A percentile compares a stretch with the other conserved stretches of the same genome.
phyloP scores from a whole-genome alignment of 1,284 basidiomycete genomes.

The Boletus semigastroideus region DNA sequence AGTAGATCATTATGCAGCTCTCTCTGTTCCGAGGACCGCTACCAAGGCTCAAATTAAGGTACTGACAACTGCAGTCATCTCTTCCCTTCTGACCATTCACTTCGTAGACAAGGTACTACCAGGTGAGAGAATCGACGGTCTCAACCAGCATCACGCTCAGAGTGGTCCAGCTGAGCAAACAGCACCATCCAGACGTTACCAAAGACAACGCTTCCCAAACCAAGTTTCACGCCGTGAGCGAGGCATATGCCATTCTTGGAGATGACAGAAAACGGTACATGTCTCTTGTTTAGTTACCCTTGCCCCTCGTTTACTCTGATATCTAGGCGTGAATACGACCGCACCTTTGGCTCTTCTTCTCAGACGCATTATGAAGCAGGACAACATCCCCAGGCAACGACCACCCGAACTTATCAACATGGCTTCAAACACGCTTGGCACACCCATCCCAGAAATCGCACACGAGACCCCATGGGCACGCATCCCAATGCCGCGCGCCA shows the following conservation, averaged over 20 bases:
- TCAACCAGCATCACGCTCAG: neutral
- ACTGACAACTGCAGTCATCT: neutral
- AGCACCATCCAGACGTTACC: conserved; percentile 48
- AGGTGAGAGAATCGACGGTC: conserved; percentile 28
- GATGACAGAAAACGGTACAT: conserved; percentile 48
- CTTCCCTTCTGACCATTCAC: conserved; percentile 3
- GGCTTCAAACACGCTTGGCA: conserved; percentile 31
- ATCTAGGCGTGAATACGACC: conserved; percentile 33
- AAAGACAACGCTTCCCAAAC: conserved; percentile 39
- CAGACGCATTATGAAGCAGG: conserved; percentile 6
- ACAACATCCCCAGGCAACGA: conserved; percentile 34
- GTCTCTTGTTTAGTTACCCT: neutral
- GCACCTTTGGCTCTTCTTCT: conserved; percentile 12
- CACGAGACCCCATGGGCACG: conserved; percentile 11
- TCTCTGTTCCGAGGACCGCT: conserved; percentile 42
- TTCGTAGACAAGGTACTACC: conserved; percentile 46
- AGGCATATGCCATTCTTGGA: conserved; percentile 47
- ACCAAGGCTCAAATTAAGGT: conserved; percentile 50
- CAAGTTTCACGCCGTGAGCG: conserved; percentile 48
- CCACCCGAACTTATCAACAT: conserved; percentile 25
- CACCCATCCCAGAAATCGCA: conserved; percentile 23
- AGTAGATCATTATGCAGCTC: conserved; percentile 42
- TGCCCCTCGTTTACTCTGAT: neutral
- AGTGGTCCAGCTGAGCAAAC: conserved; percentile 44
- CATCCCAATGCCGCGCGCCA: conserved; percentile 6